Percentiles rank a stretch among this genome's conserved stretches.
Conservation (phyloP, 2,329 filamentous ascomycete species). For the Escovopsis sp. region DNA sequence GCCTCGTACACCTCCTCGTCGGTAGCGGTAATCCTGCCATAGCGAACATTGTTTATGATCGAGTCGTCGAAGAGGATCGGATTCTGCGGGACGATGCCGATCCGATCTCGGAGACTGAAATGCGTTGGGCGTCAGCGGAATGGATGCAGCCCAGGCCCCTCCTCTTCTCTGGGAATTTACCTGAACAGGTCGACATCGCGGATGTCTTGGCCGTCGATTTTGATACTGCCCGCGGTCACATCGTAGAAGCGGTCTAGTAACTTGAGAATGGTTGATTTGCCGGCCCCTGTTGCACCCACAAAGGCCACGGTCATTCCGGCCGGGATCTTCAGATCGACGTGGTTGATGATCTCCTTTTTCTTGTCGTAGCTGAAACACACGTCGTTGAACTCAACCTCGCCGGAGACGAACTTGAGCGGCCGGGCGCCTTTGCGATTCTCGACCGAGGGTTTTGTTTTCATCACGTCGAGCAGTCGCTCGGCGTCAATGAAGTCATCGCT, state of each 20-base stretch:
- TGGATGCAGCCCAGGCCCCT: not conserved
- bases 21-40: slow-evolving; percentile 37
- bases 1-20: slow-evolving; percentile 41
- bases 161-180: slow-evolving; percentile 11
- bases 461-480: slow-evolving; percentile 41
- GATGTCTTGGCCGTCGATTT: slow-evolving; percentile 42
- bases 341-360: slow-evolving; percentile 41
- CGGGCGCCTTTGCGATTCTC: slow-evolving; percentile 35
- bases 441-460: slow-evolving; percentile 42
- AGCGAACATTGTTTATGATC: slow-evolving; percentile 44
- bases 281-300: slow-evolving; percentile 45
- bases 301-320: slow-evolving; percentile 43
- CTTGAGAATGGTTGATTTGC: slow-evolving; percentile 43
- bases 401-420: slow-evolving; percentile 35
- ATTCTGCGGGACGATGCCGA: slow-evolving; percentile 42
- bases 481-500: slow-evolving; percentile 43
- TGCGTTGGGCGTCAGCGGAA: slow-evolving; percentile 5
- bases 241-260: slow-evolving; percentile 47
- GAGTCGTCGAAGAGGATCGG: slow-evolving; percentile 43
- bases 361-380: slow-evolving; percentile 46
- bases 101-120: slow-evolving; percentile 33
- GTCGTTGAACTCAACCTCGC: slow-evolving; percentile 38
- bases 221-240: slow-evolving; percentile 35
- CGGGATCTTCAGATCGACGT: slow-evolving; percentile 34
- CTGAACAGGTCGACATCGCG: slow-evolving; percentile 36